phyloP scores from a whole-genome alignment of 2,329 filamentous ascomycete species.

The Lachnellula arida region DNA sequence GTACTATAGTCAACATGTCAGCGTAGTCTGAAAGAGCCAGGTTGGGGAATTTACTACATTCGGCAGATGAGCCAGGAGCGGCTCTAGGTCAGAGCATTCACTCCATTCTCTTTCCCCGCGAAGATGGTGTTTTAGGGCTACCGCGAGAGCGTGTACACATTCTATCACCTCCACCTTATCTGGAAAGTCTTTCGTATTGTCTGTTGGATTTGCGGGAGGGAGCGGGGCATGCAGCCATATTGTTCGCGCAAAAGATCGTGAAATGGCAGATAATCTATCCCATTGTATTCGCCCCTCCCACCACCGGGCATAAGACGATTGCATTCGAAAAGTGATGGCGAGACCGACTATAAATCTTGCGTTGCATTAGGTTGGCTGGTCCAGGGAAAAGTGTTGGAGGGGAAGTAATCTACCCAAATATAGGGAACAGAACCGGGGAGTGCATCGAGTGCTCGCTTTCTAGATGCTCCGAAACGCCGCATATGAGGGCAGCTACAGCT shows the following conservation, averaged over 20 bases:
- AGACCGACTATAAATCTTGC: conserved; percentile 15
- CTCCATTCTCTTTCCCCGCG: conserved; percentile 11
- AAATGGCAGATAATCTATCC: conserved; percentile 13
- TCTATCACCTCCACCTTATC: conserved; percentile 5
- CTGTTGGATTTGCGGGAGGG: not conserved
- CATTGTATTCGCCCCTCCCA: conserved; percentile 16
- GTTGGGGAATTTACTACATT: conserved; percentile 3
- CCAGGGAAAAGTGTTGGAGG: not conserved
- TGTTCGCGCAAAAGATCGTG: conserved; percentile 15
- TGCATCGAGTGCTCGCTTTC: conserved; percentile 10
- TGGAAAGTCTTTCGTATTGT: not conserved
- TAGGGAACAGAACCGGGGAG: conserved; percentile 13
- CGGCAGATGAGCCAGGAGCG: conserved; percentile 4
- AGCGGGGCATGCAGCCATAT: conserved; percentile 13
- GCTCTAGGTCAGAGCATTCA: conserved; percentile 5
- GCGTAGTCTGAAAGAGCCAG: not conserved
- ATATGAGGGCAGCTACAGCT: conserved; percentile 4
- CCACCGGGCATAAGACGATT: conserved; percentile 16
- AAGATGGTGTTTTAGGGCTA: conserved; percentile 14
- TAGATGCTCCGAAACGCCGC: not conserved
- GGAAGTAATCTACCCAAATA: conserved; percentile 9
- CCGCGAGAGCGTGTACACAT: conserved; percentile 7
- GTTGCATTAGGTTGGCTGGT: not conserved
- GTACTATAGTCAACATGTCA: conserved; percentile 5
- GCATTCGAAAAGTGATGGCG: conserved; percentile 17